Conservation (phyloP, 306 rosid species). For the Argentina anserina region DNA sequence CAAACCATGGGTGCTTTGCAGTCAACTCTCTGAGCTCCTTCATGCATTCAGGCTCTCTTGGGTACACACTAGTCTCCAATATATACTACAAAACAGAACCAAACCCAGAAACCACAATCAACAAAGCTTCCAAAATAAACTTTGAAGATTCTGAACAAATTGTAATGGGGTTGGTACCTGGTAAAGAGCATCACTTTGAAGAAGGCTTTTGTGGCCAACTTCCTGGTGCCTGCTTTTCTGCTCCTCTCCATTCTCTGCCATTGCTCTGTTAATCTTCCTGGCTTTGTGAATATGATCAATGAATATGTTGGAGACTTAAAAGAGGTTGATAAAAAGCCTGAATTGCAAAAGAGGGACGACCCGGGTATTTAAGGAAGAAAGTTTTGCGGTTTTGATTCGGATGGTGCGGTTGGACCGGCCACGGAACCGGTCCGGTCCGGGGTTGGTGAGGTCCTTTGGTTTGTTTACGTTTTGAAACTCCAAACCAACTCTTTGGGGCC, state of each 20-base stretch:
- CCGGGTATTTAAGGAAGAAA: constrained; percentile 24
- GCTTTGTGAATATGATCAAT: not conserved
- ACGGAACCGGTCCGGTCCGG: constrained; percentile 49
- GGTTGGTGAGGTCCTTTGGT: constrained; percentile 55
- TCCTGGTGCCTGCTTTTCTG: constrained; percentile 77
- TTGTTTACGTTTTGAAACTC: constrained; percentile 9
- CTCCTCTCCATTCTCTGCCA: constrained; percentile 65
- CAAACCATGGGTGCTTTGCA: constrained; percentile 83
- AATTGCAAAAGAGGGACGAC: not conserved
- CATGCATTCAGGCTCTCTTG: constrained; percentile 90
- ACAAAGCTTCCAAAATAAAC: not conserved
- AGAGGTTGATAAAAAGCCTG: constrained; percentile 14
- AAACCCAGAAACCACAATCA: constrained; percentile 18
- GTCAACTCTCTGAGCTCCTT: constrained; percentile 87
- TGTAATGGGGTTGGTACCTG: constrained; percentile 42
- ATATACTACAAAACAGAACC: constrained; percentile 48
- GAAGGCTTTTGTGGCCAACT: constrained; percentile 97
- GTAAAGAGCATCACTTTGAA: constrained; percentile 90
- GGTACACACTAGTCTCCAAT: constrained; percentile 84
- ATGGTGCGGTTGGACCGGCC: constrained; percentile 45
- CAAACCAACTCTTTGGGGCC: not conserved
- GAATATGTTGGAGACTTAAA: not conserved
- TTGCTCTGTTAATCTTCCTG: constrained; percentile 16
- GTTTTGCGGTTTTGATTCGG: constrained; percentile 45
- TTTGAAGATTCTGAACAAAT: not conserved